Conservation (phyloP, 2,329 filamentous ascomycete genomes). For the Rutstroemia sp. region DNA sequence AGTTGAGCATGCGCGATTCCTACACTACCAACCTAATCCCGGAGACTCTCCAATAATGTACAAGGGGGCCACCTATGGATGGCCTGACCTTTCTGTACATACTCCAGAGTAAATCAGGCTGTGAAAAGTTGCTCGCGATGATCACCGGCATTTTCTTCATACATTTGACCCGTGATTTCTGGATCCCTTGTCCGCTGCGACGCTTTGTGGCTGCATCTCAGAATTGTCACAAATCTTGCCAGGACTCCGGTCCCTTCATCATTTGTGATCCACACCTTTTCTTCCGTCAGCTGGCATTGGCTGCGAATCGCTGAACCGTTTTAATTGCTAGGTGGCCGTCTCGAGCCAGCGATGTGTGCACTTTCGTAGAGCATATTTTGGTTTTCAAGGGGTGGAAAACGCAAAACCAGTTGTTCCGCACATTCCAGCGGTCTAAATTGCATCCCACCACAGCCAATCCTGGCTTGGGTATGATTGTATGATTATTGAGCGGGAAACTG, state of each 20-base stretch:
- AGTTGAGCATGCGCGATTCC: constrained; percentile 4
- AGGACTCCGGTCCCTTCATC: no score
- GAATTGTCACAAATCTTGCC: background rate
- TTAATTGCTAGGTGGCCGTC: no score
- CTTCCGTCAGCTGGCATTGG: no score
- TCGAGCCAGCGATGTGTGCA: no score
- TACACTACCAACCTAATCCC: background rate
- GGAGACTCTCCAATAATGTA: background rate
- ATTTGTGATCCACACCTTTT: no score
- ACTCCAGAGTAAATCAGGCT: background rate
- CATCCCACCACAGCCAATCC: background rate
- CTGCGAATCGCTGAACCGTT: no score
- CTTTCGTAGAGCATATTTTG: background rate
- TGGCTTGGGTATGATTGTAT: constrained; percentile 5
- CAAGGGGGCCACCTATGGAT: constrained; percentile 6
- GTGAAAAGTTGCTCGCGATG: background rate
- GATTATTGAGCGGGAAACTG: background rate
- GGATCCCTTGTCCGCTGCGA: background rate
- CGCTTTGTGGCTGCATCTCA: constrained; percentile 6
- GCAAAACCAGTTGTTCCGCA: background rate
- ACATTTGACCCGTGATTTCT: constrained; percentile 5
- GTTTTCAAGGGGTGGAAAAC: background rate
- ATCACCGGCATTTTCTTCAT: background rate
- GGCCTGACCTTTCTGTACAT: constrained; percentile 5
- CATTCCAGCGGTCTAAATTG: background rate